Conservation (phyloP, 139 green algal species). For the Marvania coccoides region DNA sequence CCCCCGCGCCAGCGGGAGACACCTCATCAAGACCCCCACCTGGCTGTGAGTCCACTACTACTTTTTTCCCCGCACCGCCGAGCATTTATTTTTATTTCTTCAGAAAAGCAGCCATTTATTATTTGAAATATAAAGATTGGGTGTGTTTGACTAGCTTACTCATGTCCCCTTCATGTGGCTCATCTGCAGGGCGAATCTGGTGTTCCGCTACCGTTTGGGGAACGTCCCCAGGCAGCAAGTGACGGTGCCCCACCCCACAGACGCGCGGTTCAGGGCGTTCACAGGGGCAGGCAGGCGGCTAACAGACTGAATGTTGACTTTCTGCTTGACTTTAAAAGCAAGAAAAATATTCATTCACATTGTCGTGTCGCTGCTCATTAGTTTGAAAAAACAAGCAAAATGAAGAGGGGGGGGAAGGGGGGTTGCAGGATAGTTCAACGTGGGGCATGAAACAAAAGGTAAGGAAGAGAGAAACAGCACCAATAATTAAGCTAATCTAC, state of each 20-base stretch:
- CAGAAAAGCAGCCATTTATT: background rate
- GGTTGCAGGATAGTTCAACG: too few species aligned
- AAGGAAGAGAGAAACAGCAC: background rate
- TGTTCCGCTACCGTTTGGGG: background rate
- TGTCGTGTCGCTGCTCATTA: background rate
- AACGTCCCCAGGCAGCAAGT: constrained; percentile 8
- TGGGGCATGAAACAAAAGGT: background rate
- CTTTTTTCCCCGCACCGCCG: background rate
- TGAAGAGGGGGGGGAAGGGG: too few species aligned
- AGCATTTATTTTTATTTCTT: background rate
- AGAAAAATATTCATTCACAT: background rate
- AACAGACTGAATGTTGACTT: constrained; percentile 9
- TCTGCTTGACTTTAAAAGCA: background rate
- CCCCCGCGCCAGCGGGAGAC: constrained; percentile 18
- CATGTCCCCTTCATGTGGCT: background rate
- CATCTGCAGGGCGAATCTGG: background rate
- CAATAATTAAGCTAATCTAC: too few species aligned
- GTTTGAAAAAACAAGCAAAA: background rate
- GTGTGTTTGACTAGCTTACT: background rate
- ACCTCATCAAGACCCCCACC: constrained; percentile 23
- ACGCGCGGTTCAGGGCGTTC: constrained; percentile 30
- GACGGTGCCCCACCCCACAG: constrained; percentile 5
- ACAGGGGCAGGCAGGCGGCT: constrained; percentile 21
- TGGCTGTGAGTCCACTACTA: constrained; percentile 15
- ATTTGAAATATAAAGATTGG: background rate